Evolutionary conservation across 768 basidiomycete genomes (phyloP).

Genomic region (Inosperma sp.): DNA sequence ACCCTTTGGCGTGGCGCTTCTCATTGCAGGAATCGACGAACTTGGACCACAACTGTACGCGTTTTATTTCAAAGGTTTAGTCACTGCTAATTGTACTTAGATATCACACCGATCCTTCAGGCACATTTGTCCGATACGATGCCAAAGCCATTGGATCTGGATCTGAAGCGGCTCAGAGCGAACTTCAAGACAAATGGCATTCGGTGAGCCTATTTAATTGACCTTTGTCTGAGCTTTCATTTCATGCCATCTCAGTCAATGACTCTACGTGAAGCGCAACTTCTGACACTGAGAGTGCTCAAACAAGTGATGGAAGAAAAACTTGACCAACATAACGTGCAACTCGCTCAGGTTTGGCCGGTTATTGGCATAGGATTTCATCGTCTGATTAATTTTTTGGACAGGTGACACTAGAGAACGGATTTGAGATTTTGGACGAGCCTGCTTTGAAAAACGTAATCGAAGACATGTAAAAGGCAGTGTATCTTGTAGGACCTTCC

Average conservation of each 20-base stretch:
- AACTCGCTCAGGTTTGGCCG: conserved; percentile 78
- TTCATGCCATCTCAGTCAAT: conserved; percentile 63
- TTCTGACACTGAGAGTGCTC: conserved; percentile 79
- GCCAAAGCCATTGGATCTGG: conserved; percentile 99
- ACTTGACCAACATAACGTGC: conserved; percentile 97
- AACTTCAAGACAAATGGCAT: conserved; percentile 96
- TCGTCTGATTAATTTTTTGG: conserved; percentile 3
- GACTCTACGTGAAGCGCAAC: conserved; percentile 83
- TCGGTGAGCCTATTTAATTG: conserved; percentile 46
- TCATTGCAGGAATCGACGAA: conserved; percentile 98
- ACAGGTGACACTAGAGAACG: conserved; percentile 74
- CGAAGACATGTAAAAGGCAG: conserved; percentile 64
- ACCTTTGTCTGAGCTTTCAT: conserved; percentile 8
- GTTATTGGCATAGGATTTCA: neutral
- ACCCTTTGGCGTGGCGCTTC: no score
- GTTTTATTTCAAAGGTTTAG: neutral
- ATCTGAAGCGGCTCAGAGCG: conserved; percentile 94
- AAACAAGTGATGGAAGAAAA: conserved; percentile 99
- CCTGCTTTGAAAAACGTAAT: conserved; percentile 76
- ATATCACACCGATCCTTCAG: conserved; percentile 97
- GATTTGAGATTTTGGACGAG: conserved; percentile 90
- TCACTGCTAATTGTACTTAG: conserved; percentile 38
- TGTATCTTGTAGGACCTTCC: conserved; percentile 17
- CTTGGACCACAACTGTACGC: conserved; percentile 91
- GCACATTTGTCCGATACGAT: conserved; percentile 93